Base-by-base conservation (phyloP, 225 moss, liverwort and hornwort genomes). In the Bryoerythrophyllum caledonicum region DNA sequence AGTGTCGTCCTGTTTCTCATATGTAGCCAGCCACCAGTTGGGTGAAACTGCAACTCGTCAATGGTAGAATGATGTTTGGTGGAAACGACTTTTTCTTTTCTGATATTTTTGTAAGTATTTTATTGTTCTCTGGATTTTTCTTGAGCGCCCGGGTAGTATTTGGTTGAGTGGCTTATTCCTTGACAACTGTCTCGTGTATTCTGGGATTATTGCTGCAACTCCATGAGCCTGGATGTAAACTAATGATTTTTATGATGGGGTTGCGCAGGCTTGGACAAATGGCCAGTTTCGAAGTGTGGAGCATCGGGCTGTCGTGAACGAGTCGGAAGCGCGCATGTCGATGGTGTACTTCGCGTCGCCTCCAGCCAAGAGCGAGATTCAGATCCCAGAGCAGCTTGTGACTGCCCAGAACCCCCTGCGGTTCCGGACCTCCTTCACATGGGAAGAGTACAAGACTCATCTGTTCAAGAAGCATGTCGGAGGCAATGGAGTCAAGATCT, bases 231-330 rank as follows among this genome's bases (percentile, higher is more conserved):
- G 15, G 14, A 15, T 44, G 48, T 19, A 6, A 19, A 49, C 1
- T 49, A 49, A 49, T 49, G 17, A 17, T 17, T 17, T 49, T 49
- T 49, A 49, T 58, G 3, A 6, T 38, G 52, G 55, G 20, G 17
- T 17, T 63, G 53, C 17, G 1, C 82, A 90, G 90, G 90, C 90
- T 1, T 90, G 90, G 87, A 87, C 85, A 0, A 90, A 87, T 26
- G 84, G 87, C 1, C 70, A 68, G 16, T 82, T 90, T 0, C 84
- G 65, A 43, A 90, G 90, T 26, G 85, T 87, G 0, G 78, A 87
- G 28, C 90, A 90, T 26, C 66, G 87, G 1, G 89, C 89, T 0
- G 89, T 89, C 27, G 87, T 89, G 37, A 89, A 89, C 59, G 86
- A 86, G 43, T 60, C 65, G 0, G 80, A 89, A 15, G 72, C 86